Conservation (phyloP, 441 rosid species). For the Mallotus japonicus region DNA sequence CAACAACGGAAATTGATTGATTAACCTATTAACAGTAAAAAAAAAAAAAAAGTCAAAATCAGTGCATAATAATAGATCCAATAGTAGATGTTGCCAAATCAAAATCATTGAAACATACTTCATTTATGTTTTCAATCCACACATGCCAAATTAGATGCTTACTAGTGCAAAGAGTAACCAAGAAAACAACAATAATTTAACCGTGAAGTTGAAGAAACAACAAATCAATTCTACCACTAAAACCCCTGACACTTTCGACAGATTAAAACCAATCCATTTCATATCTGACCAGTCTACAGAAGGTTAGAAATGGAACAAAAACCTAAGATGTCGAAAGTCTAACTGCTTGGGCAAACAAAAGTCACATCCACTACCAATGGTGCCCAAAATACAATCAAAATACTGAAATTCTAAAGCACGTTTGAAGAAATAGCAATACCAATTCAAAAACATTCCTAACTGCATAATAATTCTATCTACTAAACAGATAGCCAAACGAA, state of each 20-base stretch:
- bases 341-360: neutral
- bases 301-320: neutral
- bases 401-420: neutral
- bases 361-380: neutral
- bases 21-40: conserved; percentile 1
- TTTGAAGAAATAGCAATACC: neutral
- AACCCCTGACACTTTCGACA: neutral
- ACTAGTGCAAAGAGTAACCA: neutral
- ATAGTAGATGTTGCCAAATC: neutral
- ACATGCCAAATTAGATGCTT: neutral
- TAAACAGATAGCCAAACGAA: neutral
- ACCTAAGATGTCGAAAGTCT: neutral
- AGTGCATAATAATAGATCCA: neutral
- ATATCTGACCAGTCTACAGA: conserved; percentile 23
- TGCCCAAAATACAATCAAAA: neutral
- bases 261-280: conserved; percentile 10
- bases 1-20: neutral
- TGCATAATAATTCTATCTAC: neutral
- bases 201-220: neutral
- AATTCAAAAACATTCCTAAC: neutral
- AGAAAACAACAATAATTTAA: neutral
- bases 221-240: neutral
- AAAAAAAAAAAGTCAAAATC: neutral
- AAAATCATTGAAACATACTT: neutral
- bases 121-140: neutral